Evolutionary conservation across 2,329 filamentous ascomycete species (phyloP).

Genomic region (Verticillium zaregamsianum): DNA sequence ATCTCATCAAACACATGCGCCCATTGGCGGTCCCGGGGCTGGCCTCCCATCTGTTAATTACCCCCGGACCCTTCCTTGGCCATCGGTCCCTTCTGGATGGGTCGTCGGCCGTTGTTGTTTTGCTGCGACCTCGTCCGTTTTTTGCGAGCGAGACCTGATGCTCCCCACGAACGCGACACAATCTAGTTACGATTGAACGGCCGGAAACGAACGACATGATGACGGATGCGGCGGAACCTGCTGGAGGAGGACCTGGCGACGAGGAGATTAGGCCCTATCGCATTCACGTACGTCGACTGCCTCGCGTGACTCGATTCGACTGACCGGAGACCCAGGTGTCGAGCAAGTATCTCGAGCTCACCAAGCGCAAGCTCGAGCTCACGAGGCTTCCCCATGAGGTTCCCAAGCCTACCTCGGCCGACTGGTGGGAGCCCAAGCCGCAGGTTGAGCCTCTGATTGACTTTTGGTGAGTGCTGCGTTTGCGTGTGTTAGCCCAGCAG

Average conservation of each 20-base stretch:
- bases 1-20: not conserved
- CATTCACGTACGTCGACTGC: slow-evolving; percentile 45
- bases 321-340: slow-evolving; percentile 46
- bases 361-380: slow-evolving; percentile 62
- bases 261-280: slow-evolving; percentile 51
- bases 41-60: not conserved
- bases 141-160: not conserved
- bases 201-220: not conserved
- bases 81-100: not conserved
- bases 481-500: not conserved
- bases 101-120: not conserved
- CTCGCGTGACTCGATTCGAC: not conserved
- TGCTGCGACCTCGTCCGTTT: not conserved
- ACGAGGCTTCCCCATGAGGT: slow-evolving; percentile 60
- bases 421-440: slow-evolving; percentile 58
- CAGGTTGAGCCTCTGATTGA: slow-evolving; percentile 62
- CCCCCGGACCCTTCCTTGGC: not conserved
- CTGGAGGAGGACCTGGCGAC: slow-evolving; percentile 18
- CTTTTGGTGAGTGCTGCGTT: slow-evolving; percentile 46
- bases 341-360: slow-evolving; percentile 62
- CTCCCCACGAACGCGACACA: not conserved
- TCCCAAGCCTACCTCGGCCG: slow-evolving; percentile 38
- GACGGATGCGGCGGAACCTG: slow-evolving; percentile 3
- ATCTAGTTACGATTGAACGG: not conserved
- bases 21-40: not conserved